Evolutionary conservation across 2,329 filamentous ascomycete genomes (phyloP).

Genomic region (Alternaria sp.): DNA sequence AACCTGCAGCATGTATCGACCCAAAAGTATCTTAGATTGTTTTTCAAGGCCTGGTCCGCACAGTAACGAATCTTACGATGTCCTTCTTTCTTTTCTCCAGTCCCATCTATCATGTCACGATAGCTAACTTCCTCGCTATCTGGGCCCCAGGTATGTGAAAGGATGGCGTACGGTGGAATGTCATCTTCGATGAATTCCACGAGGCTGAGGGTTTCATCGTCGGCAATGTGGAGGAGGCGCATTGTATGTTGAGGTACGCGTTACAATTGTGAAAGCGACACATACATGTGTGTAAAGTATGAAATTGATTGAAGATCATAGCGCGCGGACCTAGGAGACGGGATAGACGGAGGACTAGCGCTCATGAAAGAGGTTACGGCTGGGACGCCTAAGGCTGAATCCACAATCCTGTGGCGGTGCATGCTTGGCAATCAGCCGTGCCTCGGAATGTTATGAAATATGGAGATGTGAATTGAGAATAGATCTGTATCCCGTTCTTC

Average conservation of each 20-base stretch:
- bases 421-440: no score
- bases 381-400: no score
- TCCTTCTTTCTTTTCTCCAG: slow-evolving; percentile 1
- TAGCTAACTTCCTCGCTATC: slow-evolving; percentile 20
- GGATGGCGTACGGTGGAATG: slow-evolving; percentile 18
- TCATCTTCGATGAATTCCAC: neutral
- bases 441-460: no score
- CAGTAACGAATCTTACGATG: slow-evolving; percentile 20
- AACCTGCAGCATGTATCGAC: slow-evolving; percentile 24
- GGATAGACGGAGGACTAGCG: no score
- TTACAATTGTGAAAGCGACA: no score
- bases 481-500: no score
- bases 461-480: neutral
- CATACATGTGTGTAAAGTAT: no score
- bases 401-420: no score
- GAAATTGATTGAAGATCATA: no score
- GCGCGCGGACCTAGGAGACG: no score
- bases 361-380: no score
- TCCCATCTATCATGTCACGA: slow-evolving; percentile 1
- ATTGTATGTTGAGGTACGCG: no score
- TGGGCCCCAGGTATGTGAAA: slow-evolving; percentile 21
- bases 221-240: slow-evolving; percentile 17
- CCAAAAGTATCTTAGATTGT: slow-evolving; percentile 19
- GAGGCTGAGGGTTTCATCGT: slow-evolving; percentile 9
- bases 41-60: slow-evolving; percentile 10